Evolutionary conservation across 352 stramenopile species (phyloP), one percentile per base, ranked within the genome.

Genomic region (Phytopythium helicoides): DNA sequence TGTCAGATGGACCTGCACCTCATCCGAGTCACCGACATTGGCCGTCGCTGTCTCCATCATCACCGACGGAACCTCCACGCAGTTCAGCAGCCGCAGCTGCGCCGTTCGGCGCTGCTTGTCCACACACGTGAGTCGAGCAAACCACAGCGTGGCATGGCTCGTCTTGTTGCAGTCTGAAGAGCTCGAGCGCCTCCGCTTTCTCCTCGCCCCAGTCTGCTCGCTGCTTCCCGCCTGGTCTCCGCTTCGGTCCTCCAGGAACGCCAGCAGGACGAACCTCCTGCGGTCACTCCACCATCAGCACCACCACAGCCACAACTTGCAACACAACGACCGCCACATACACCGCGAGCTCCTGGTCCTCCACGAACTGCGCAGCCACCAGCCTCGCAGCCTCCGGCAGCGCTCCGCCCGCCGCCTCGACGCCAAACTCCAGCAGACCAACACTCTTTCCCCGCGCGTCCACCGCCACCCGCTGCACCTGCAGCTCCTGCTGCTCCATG

Each of bases 361-460:
- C 60, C 39, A 81, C 66, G 51, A 75, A 62, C 42, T 66, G 66
- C 6, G 62, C 66, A 19, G 61, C 71, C 10, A 80, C 60, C 18
- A 86, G 64, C 9, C 28, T 48, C 26, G 71, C 67, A 12, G 65
- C 45, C 3, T 23, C n/a, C 15, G 69, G 64, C 37, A 83, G 28
- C 18, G 42, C 39, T 12, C 46, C 46, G 9, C 28, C 46, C 18
- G 31, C 28, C 28, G 28, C 18, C 31, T 52, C 46, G 22, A 58
- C 23, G 28, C 31, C 11, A 12, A 16, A 14, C 46, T 54, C 37
- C 14, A 34, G 6, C 28, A 41, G 0, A 4, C 19, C 28, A 38
- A 71, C 34, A 16, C 21, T 73, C 46, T 75, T 78, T 26, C 36
- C 16, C 12, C 54, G 18, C 8, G 33, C 49, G 15, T 64, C 51